Conservation (phyloP, 2,329 filamentous ascomycete genomes). For the Penicillium sp. region DNA sequence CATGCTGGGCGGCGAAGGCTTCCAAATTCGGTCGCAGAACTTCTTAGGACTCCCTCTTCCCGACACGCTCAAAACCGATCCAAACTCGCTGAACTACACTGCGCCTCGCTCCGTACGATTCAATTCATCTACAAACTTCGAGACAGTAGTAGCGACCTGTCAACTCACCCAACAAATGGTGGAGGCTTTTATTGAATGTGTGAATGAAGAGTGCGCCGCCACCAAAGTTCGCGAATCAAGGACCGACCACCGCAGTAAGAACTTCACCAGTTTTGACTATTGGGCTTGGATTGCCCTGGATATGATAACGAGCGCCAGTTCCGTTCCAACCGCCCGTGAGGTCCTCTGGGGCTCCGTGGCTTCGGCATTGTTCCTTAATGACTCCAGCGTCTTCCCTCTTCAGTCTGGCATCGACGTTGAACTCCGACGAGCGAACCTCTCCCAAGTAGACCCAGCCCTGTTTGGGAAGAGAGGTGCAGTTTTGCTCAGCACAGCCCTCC, state of each 20-base stretch:
- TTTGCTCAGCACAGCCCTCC: conserved; percentile 13
- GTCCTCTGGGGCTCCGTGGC: conserved; percentile 7
- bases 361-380: conserved; percentile 11
- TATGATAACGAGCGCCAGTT: conserved; percentile 1
- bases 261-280: conserved; percentile 10
- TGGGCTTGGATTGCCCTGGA: conserved; percentile 9
- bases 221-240: conserved; percentile 13
- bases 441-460: not conserved
- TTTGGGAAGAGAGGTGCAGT: conserved; percentile 6
- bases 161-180: conserved; percentile 8
- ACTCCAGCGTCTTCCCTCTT: not conserved
- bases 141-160: not conserved
- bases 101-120: conserved; percentile 6
- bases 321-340: not conserved
- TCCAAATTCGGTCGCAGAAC: conserved; percentile 3
- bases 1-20: not conserved
- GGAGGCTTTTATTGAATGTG: conserved; percentile 10
- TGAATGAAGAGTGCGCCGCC: conserved; percentile 2
- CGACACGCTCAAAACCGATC: too few relatives aligned
- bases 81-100: conserved; percentile 2
- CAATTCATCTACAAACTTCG: not conserved
- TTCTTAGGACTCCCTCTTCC: conserved; percentile 9
- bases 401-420: not conserved
- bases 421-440: not conserved
- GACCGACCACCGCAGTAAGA: conserved; percentile 8